Evolutionary conservation across 345 rosid species (phyloP).

Genomic region (Sonneratia caseolaris): DNA sequence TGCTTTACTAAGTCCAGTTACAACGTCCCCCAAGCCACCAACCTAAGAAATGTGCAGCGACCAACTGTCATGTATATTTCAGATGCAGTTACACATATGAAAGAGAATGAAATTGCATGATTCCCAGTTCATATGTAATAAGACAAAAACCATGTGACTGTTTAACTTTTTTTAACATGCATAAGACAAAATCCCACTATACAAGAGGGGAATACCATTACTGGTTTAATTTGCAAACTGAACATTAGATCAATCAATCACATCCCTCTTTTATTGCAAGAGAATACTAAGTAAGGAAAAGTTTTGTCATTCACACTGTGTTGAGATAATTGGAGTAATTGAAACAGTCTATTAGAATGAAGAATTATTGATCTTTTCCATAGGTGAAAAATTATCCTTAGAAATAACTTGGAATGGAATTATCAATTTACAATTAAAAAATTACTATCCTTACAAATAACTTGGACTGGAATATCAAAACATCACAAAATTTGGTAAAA

Average conservation of each 20-base stretch:
- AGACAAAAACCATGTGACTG: not conserved
- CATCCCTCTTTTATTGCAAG: not conserved
- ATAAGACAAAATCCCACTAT: not conserved
- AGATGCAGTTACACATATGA: not conserved
- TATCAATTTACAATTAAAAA: not conserved
- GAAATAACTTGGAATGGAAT: too few species aligned
- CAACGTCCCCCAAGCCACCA: constrained; percentile 98
- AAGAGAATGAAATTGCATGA: not conserved
- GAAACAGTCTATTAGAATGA: not conserved
- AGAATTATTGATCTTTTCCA: not conserved
- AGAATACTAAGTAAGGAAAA: not conserved
- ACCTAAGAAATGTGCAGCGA: constrained; percentile 37
- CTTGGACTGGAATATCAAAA: not conserved
- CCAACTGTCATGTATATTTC: constrained; percentile 1
- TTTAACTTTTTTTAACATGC: not conserved
- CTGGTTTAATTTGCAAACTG: not conserved
- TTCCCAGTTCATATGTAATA: not conserved
- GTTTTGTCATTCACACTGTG: not conserved
- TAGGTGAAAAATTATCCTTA: too few species aligned
- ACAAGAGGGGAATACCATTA: not conserved
- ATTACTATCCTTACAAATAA: not conserved
- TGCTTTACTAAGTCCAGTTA: constrained; percentile 89
- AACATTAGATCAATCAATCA: not conserved
- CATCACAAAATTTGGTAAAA: not conserved
- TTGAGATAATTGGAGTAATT: not conserved